These are phyloP conservation scores for Eimeria praecox DNA, from an alignment of 169 alveolate species.

Conservation along the genomic window DNA sequence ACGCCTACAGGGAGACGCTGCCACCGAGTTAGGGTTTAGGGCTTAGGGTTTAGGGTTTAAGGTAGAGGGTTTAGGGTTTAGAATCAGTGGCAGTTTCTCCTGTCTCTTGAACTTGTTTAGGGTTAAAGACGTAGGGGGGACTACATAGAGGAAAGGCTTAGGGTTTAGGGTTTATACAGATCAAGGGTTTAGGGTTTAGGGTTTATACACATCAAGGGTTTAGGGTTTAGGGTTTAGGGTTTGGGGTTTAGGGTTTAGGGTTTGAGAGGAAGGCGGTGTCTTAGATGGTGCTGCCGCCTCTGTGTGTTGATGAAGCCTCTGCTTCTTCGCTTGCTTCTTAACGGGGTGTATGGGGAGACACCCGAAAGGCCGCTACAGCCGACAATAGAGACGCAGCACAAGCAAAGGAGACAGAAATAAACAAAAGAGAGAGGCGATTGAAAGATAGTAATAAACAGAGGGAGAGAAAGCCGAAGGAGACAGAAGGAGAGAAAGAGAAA, in stretches of 20 bases:
- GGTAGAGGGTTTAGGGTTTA: not conserved
- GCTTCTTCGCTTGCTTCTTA: not conserved
- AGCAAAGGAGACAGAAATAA: not conserved
- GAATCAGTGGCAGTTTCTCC: not conserved
- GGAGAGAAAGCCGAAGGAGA: not conserved
- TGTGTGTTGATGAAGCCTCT: not conserved
- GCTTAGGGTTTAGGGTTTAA: constrained; percentile 1
- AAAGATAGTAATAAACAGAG: not conserved
- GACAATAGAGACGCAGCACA: too few relatives aligned
- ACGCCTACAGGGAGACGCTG: not conserved
- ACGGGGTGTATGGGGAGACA: not conserved
- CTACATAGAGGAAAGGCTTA: not conserved
- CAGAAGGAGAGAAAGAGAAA: not conserved
- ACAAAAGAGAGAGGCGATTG: not conserved
- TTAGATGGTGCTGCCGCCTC: not conserved
- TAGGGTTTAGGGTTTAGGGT: constrained; percentile 29
- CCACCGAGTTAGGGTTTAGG: not conserved
- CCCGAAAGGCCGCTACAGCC: not conserved
- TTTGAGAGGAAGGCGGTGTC: not conserved
- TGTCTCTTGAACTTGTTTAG: not conserved
- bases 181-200: constrained; percentile 24
- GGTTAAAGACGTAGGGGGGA: not conserved
- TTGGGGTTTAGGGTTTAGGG: constrained; percentile 30
- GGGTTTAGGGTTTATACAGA: not conserved
- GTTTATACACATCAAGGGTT: not conserved